Evolutionary conservation across 2,329 filamentous ascomycete species (phyloP), one percentile per base, ranked within the genome.

Genomic region (Acrocalymma vagum): DNA sequence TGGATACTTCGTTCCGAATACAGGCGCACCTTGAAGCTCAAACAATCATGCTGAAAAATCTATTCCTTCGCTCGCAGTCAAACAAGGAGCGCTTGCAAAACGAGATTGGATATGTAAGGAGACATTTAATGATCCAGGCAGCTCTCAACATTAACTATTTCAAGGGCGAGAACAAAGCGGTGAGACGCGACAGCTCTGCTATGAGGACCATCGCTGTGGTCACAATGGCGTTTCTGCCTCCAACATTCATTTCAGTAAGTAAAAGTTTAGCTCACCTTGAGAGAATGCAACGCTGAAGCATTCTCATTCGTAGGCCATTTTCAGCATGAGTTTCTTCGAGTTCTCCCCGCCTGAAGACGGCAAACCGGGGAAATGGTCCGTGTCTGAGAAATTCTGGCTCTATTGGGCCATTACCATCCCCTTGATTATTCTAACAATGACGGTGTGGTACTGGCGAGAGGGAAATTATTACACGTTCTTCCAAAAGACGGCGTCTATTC

Each of bases 251-350:
- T 18, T 45, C 45, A 10, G 42, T 42, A 20, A 21, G 41, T 37
- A 9, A 3, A n/a, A 7, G n/a, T 11, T 37, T 30, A 14, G 10
- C 17, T 14, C n/a, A 7, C 17, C 8, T 24, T 4, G 4, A 13
- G 15, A 9, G 10, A n/a, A 13, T 29, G 13, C 21, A 9, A 11
- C 14, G n/a, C 15, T 10, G 9, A 38, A 17, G 28, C 21, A 29
- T 29, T 23, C 11, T 11, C 9, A 29, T n/a, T n/a, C 22, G 20
- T 15, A 48, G 45, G 37, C 41, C 4, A 24, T 49, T 13, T 49
- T 49, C 23, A 49, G 45, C 28, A 49, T 36, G 14, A 32, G 29
- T 27, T 49, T 49, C 20, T 49, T 49, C 29, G 32, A 38, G 22
- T 49, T 41, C 38, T 16, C 29, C 8, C 41, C 45, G 10, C 36